A percentile compares a stretch with the other conserved stretches of the same genome.
phyloP scores from a whole-genome alignment of 139 green algal genomes.

The Tetradesmus lagerheimii region DNA sequence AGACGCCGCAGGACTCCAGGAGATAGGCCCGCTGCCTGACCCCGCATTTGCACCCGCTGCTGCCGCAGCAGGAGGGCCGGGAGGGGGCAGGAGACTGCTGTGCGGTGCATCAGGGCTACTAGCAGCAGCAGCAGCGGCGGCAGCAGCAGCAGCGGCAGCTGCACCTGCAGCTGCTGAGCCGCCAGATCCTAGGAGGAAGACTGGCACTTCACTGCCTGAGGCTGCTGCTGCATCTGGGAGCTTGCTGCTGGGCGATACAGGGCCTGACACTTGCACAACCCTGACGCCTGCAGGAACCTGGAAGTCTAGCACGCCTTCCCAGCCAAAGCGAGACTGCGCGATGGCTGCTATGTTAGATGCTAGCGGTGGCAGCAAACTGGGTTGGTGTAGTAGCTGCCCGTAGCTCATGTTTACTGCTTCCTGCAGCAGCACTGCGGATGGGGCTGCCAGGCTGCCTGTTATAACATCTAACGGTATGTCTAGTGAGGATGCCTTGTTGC shows the following conservation, averaged over 20 bases:
- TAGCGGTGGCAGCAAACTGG: conserved; percentile 6
- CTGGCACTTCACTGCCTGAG: background rate
- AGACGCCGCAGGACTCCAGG: conserved; percentile 19
- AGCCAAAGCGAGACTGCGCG: conserved; percentile 31
- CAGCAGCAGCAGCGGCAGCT: background rate
- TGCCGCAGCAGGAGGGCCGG: background rate
- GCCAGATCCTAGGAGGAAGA: background rate
- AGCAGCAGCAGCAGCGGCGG: too few species aligned
- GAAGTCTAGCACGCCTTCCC: conserved; percentile 37
- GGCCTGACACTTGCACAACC: conserved; percentile 6
- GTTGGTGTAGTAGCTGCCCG: conserved; percentile 21
- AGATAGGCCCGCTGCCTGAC: background rate
- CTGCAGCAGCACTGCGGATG: conserved; percentile 23
- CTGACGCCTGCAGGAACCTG: conserved; percentile 3
- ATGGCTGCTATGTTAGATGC: conserved; percentile 37
- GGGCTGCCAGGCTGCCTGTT: conserved; percentile 23
- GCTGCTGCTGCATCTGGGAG: conserved; percentile 1
- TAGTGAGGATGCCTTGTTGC: conserved; percentile 28
- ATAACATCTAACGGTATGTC: conserved; percentile 35
- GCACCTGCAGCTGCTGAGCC: background rate
- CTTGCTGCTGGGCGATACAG: background rate
- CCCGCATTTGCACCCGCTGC: background rate
- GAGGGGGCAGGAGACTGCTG: background rate
- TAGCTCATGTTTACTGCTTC: background rate
- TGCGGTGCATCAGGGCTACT: background rate